Conservation (phyloP, 345 rosid species). For the Populus nigra region DNA sequence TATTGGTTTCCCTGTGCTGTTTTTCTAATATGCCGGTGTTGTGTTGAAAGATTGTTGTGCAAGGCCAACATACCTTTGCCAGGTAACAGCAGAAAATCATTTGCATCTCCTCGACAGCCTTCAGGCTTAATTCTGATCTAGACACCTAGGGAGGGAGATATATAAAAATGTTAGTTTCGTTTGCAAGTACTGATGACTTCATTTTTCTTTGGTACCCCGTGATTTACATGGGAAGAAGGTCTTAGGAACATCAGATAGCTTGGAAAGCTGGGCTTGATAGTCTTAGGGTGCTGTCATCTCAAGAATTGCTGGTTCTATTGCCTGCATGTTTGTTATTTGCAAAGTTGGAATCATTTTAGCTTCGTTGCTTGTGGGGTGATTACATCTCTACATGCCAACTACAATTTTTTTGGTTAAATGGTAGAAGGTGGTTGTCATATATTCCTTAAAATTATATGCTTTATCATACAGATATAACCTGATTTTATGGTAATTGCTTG, state of each 20-base stretch:
- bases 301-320: neutral
- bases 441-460: neutral
- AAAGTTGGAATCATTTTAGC: neutral
- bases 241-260: constrained; percentile 1
- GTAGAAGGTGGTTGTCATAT: neutral
- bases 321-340: neutral
- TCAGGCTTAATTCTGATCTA: neutral
- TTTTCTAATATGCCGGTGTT: too few relatives aligned
- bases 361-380: neutral
- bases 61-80: neutral
- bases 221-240: neutral
- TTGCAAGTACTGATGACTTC: neutral
- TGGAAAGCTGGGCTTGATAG: neutral
- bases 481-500: neutral
- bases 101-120: neutral
- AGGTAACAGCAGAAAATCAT: neutral
- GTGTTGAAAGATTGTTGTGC: neutral
- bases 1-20: too few relatives aligned
- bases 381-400: neutral
- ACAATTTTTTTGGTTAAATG: neutral
- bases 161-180: neutral
- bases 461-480: neutral
- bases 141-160: neutral
- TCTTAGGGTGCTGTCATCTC: constrained; percentile 3
- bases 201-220: neutral